Evolutionary conservation across 2,329 filamentous ascomycete species (phyloP), one percentile per base, ranked within the genome.

Genomic region (Colletotrichum falcatum): DNA sequence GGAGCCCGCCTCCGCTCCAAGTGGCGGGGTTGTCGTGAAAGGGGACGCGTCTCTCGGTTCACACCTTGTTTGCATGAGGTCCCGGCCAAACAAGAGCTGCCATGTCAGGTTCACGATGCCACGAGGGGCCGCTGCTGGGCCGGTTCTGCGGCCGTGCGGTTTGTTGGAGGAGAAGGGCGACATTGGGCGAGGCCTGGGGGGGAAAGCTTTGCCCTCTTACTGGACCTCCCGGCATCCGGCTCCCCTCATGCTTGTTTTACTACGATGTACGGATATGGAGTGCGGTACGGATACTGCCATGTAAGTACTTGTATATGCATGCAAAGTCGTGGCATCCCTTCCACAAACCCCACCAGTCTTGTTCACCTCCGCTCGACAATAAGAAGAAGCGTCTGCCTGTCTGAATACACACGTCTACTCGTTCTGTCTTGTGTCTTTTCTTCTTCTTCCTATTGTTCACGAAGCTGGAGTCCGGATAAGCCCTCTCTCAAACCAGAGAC

Each of bases 11-110:
- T 49, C 30, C 46, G 66, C 63, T 58, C 63, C 56, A 70, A 56
- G 66, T 35, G 39, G 6, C 16, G 14, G 6, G 65, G 39, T 48
- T 56, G 23, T 42, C 63, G 53, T 28, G 49, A 30, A 61, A 26
- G 37, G 16, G 12, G 44, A 46, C 56, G 54, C 51, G 39, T 42
- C 65, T 42, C 65, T 56, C 51, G 37, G 49, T 51, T 16, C 54
- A 56, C 30, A 42, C 44, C 6, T 5, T 6, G 5, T 51, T 66
- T 66, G 59, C 56, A 66, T 63, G 63, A 70, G 37, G 8, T 14
- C 9, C 39, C 33, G 30, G 14, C 33, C 42, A 39, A 51, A 37
- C 7, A 37, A 7, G 28, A 61, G 58, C 16, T 58, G 35, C 28
- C 44, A 28, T 37, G 14, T 49, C 18, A 2, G 33, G 20, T 5